A percentile compares a stretch with the other conserved stretches of the same genome.
Conservation (phyloP, 176 grass and related monocot species). For the Avena sativa region DNA sequence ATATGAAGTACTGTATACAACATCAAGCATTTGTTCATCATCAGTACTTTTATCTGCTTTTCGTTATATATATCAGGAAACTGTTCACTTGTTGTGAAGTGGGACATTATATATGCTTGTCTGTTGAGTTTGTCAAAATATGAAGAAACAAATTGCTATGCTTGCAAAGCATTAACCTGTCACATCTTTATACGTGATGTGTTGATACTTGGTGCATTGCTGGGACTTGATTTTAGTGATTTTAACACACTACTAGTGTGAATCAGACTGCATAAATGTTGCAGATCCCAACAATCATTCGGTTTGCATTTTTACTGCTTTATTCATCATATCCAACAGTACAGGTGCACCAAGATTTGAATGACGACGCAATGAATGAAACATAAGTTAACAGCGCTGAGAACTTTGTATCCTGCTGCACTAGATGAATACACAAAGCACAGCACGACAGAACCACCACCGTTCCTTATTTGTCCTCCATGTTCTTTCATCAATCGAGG, state of each 20-base stretch:
- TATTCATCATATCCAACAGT: not conserved
- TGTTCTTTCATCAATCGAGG: not conserved
- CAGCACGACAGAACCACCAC: not conserved
- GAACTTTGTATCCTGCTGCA: not conserved
- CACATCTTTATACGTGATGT: not conserved
- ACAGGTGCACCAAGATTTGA: not conserved
- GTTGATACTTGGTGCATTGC: not conserved
- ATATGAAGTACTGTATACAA: not conserved
- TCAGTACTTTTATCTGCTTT: not conserved
- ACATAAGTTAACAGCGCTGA: not conserved
- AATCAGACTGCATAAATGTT: not conserved
- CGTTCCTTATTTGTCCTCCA: not conserved
- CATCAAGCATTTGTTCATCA: not conserved
- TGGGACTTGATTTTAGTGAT: not conserved
- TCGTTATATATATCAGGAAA: not conserved
- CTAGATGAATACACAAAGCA: not conserved
- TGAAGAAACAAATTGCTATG: not conserved
- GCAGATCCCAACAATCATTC: not conserved
- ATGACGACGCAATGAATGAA: not conserved
- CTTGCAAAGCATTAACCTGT: not conserved
- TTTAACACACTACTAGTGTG: not conserved
- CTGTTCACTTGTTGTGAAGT: constrained; percentile 3
- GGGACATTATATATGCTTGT: not conserved
- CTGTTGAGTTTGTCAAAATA: not conserved
- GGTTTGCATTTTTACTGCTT: not conserved